Evolutionary conservation across 345 rosid species (phyloP).

Genomic region (Raphanus sativus): DNA sequence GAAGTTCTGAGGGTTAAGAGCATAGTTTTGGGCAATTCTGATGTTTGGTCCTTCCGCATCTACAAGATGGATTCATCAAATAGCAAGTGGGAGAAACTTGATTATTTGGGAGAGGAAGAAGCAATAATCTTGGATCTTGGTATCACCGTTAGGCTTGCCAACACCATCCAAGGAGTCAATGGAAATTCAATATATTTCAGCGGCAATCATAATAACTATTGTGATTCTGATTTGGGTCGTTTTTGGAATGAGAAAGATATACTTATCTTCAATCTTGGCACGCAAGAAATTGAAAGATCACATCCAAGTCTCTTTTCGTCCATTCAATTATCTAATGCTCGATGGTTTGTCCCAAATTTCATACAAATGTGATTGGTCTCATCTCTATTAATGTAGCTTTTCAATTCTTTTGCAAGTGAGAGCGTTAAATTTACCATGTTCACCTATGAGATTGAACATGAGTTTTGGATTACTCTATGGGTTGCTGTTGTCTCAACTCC

Average conservation of each 20-base stretch:
- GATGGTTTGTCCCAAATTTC: slow-evolving; percentile 13
- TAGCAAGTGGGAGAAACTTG: background rate
- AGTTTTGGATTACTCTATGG: background rate
- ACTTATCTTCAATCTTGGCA: background rate
- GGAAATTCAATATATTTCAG: slow-evolving; percentile 1
- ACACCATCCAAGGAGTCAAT: background rate
- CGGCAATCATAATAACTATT: background rate
- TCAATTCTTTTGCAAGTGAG: background rate
- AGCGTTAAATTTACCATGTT: background rate
- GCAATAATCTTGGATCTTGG: background rate
- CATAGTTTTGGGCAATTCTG: background rate
- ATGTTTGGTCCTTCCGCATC: background rate
- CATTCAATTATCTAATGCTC: background rate
- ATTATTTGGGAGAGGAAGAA: background rate
- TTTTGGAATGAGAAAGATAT: slow-evolving; percentile 6
- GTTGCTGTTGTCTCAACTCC: background rate
- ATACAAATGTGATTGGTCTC: background rate
- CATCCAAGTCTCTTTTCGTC: background rate
- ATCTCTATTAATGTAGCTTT: background rate
- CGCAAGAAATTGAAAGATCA: background rate
- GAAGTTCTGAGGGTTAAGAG: background rate
- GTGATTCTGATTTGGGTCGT: background rate
- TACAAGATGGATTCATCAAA: background rate
- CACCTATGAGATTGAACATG: background rate
- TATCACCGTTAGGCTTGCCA: background rate